Evolutionary conservation across 2,329 filamentous ascomycete genomes (phyloP).

Genomic region (Apiospora phragmitis): DNA sequence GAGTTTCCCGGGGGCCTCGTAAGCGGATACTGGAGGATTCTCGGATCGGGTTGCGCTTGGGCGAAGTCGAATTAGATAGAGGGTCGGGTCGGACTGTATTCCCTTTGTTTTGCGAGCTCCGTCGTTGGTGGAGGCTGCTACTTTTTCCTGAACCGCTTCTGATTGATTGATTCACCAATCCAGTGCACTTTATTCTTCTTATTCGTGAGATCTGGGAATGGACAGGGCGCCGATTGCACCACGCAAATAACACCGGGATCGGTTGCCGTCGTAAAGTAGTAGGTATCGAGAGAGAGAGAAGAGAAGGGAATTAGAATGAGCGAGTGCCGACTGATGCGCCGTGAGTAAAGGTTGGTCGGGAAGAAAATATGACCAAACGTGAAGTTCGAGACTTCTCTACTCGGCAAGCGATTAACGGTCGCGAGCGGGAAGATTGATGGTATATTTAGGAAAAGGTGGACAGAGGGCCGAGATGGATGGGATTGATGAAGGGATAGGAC

Average conservation of each 20-base stretch:
- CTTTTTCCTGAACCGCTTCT: not conserved
- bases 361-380: not conserved
- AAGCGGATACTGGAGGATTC: not conserved
- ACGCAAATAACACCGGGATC: not conserved
- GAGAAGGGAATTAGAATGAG: not conserved
- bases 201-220: not conserved
- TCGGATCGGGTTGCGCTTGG: slow-evolving; percentile 2
- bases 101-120: not conserved
- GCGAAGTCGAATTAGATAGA: not conserved
- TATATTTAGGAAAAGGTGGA: slow-evolving; percentile 9
- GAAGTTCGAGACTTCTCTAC: slow-evolving; percentile 7
- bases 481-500: slow-evolving; percentile 8
- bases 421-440: slow-evolving; percentile 7
- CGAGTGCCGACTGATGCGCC: slow-evolving; percentile 2
- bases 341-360: not conserved
- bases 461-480: slow-evolving; percentile 7
- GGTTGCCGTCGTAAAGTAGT: not conserved
- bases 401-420: slow-evolving; percentile 1
- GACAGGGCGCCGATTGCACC: not conserved
- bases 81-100: not conserved
- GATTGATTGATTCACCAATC: not conserved
- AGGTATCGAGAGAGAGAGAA: not conserved
- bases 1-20: not conserved
- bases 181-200: not conserved
- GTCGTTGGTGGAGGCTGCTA: not conserved